phyloP scores from a whole-genome alignment of 2,329 filamentous ascomycete genomes.

The Neofusicoccum sp. region DNA sequence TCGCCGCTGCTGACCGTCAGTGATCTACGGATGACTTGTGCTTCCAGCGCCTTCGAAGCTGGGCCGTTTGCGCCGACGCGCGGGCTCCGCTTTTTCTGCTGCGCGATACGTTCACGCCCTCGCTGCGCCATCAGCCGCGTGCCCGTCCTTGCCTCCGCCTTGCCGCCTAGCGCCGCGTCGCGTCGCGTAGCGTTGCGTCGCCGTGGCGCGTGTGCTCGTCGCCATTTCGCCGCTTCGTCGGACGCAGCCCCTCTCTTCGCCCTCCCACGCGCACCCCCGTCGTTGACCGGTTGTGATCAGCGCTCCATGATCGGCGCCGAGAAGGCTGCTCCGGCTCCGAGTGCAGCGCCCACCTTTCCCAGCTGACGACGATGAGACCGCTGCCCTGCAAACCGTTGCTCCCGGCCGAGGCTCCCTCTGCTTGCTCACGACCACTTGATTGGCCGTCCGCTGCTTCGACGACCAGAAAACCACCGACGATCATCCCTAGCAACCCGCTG shows the following conservation, averaged over 20 bases:
- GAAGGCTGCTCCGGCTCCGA: too few relatives aligned
- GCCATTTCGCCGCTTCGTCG: too few relatives aligned
- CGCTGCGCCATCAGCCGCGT: too few relatives aligned
- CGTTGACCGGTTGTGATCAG: conserved; percentile 15
- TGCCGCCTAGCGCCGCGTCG: too few relatives aligned
- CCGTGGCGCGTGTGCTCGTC: too few relatives aligned
- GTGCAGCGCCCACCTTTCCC: not conserved
- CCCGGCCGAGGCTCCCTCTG: not conserved
- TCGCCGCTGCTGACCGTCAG: conserved; percentile 21
- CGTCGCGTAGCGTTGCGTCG: too few relatives aligned
- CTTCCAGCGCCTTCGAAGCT: not conserved
- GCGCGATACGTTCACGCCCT: not conserved
- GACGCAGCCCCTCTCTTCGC: not conserved
- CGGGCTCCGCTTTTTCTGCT: conserved; percentile 9
- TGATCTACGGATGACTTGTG: conserved; percentile 17
- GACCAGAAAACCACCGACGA: conserved; percentile 4
- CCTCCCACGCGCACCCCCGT: not conserved
- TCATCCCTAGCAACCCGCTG: conserved; percentile 2
- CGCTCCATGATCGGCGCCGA: not conserved
- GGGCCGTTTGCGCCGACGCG: not conserved
- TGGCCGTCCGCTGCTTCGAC: not conserved
- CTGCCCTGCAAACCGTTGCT: not conserved
- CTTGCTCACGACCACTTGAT: not conserved
- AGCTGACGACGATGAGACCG: not conserved
- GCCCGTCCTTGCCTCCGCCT: too few relatives aligned